These are phyloP conservation scores for Wickerhamiella australiensis DNA, from an alignment of 805 yeast genomes.

Conservation along the genomic window DNA sequence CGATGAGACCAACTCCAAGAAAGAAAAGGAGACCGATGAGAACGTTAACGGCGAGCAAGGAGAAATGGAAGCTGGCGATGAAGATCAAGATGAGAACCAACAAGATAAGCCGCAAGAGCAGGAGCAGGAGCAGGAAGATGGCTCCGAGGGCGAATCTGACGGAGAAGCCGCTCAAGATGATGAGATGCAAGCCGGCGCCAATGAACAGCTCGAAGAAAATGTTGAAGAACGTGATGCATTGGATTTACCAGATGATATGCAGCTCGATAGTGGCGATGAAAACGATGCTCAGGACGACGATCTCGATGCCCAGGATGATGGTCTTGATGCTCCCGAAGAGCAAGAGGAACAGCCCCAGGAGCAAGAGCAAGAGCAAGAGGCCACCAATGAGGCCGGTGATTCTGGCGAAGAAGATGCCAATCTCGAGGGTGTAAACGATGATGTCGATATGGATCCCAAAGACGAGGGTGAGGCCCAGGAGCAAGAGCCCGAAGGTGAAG, in stretches of 20 bases:
- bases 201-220: constrained; percentile 54
- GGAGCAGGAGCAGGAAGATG: constrained; percentile 35
- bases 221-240: constrained; percentile 78
- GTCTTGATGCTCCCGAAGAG: constrained; percentile 22
- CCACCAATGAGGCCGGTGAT: constrained; percentile 19
- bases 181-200: constrained; percentile 40
- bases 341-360: constrained; percentile 19
- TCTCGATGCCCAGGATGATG: constrained; percentile 26
- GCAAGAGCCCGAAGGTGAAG: constrained; percentile 27
- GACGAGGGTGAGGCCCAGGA: constrained; percentile 24
- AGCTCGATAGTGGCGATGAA: constrained; percentile 71
- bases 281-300: constrained; percentile 32
- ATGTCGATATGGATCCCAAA: constrained; percentile 21
- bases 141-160: constrained; percentile 43
- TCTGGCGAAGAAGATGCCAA: constrained; percentile 21
- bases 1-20: constrained; percentile 60
- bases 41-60: constrained; percentile 39
- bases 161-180: constrained; percentile 75
- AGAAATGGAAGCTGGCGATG: constrained; percentile 27
- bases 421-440: constrained; percentile 19
- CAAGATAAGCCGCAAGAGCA: constrained; percentile 29
- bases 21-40: constrained; percentile 73
- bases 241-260: constrained; percentile 85
- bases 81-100: constrained; percentile 24
- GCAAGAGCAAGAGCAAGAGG: constrained; percentile 22